A percentile compares a stretch with the other conserved stretches of the same genome.
phyloP scores from a whole-genome alignment of 2,329 filamentous ascomycete species.

The Leptographium flavum region DNA sequence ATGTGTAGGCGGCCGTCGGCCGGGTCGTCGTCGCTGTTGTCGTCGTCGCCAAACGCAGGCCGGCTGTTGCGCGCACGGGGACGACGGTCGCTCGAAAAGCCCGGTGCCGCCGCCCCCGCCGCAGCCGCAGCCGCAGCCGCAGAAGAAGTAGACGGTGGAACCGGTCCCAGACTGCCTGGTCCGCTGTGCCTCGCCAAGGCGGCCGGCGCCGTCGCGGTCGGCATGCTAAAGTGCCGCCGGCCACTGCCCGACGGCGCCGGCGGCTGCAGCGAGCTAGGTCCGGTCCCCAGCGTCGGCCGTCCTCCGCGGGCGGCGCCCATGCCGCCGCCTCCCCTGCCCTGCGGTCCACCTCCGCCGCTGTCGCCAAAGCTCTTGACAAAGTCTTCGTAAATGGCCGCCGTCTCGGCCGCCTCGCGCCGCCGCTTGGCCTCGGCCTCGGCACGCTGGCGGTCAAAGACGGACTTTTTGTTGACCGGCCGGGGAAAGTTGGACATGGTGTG shows the following conservation, averaged over 20 bases:
- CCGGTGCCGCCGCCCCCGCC: no score
- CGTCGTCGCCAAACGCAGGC: slow-evolving; percentile 26
- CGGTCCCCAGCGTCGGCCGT: not conserved
- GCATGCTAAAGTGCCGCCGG: slow-evolving; percentile 53
- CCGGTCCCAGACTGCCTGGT: slow-evolving; percentile 45
- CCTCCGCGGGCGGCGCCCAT: slow-evolving; percentile 25
- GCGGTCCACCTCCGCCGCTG: slow-evolving; percentile 43
- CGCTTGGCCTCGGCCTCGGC: slow-evolving; percentile 84
- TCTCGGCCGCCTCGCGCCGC: slow-evolving; percentile 71
- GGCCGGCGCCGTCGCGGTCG: slow-evolving; percentile 27
- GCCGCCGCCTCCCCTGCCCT: slow-evolving; percentile 31
- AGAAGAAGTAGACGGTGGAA: slow-evolving; percentile 22
- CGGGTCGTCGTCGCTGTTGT: slow-evolving; percentile 42
- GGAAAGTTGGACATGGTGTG: slow-evolving; percentile 15
- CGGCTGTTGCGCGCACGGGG: slow-evolving; percentile 18
- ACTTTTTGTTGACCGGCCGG: slow-evolving; percentile 46
- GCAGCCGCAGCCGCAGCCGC: not conserved
- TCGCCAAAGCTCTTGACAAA: slow-evolving; percentile 70
- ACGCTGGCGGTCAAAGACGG: slow-evolving; percentile 75
- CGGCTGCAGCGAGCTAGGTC: slow-evolving; percentile 13
- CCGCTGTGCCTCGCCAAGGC: slow-evolving; percentile 39
- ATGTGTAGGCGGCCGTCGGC: slow-evolving; percentile 30
- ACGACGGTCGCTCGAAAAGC: no score
- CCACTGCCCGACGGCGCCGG: slow-evolving; percentile 14
- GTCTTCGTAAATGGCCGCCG: slow-evolving; percentile 71